Percentiles rank a stretch among this genome's conserved stretches.
These are phyloP conservation scores for Xylaria sp. DNA, from an alignment of 2,329 filamentous ascomycete genomes.

Conservation along the genomic window DNA sequence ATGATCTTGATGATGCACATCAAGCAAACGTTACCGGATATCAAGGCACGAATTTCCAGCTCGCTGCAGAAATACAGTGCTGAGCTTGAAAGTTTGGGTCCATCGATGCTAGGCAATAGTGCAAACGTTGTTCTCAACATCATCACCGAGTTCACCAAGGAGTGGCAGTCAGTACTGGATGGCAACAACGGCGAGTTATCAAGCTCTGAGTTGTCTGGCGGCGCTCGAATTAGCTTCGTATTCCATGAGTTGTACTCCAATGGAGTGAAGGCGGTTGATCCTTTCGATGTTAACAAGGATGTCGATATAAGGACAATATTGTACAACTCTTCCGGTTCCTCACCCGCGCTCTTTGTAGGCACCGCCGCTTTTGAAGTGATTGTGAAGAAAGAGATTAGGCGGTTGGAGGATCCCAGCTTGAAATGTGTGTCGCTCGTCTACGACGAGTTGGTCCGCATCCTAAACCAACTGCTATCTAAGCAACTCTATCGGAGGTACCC, in stretches of 20 bases:
- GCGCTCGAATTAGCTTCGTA: slow-evolving; percentile 98
- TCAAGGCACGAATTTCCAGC: slow-evolving; percentile 95
- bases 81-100: slow-evolving; percentile 85
- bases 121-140: slow-evolving; percentile 98
- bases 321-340: slow-evolving; percentile 99
- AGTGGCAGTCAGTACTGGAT: slow-evolving; percentile 95
- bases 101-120: slow-evolving; percentile 95
- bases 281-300: slow-evolving; percentile 97
- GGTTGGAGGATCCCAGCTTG: slow-evolving; percentile 92
- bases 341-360: slow-evolving; percentile 94
- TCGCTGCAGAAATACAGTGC: slow-evolving; percentile 90
- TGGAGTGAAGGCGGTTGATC: slow-evolving; percentile 96
- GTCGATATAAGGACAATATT: slow-evolving; percentile 96
- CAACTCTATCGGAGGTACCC: slow-evolving; percentile 92
- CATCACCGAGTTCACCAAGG: slow-evolving; percentile 98
- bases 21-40: slow-evolving; percentile 98
- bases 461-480: slow-evolving; percentile 89
- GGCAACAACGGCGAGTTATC: slow-evolving; percentile 97
- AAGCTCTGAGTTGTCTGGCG: slow-evolving; percentile 91
- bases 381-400: slow-evolving; percentile 98
- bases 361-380: slow-evolving; percentile 99
- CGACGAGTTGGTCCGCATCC: slow-evolving; percentile 95
- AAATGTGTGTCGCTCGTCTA: slow-evolving; percentile 98
- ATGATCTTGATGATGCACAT: slow-evolving; percentile 99
- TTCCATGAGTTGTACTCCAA: slow-evolving; percentile 99